phyloP scores from a whole-genome alignment of 1,139 yeast species.

The Saccharomycopsis hybrid region DNA sequence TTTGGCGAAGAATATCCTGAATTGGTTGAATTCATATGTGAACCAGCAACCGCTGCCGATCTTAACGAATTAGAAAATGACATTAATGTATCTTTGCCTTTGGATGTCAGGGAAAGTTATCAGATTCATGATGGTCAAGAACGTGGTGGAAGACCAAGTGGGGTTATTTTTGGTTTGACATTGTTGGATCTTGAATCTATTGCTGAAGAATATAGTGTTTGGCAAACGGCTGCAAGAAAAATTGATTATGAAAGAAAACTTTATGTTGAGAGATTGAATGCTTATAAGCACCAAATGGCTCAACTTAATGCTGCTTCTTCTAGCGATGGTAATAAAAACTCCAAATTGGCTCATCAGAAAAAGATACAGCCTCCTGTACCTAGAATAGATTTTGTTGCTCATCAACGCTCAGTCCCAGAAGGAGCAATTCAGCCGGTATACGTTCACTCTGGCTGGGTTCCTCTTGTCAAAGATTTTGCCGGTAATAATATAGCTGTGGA shows the following conservation, averaged over 20 bases:
- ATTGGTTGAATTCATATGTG: constrained; percentile 61
- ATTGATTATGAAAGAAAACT: constrained; percentile 40
- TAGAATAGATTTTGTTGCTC: constrained; percentile 20
- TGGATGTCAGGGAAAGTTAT: constrained; percentile 69
- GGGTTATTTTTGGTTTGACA: constrained; percentile 65
- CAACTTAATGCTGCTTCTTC: constrained; percentile 23
- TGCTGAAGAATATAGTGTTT: constrained; percentile 61
- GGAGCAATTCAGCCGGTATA: constrained; percentile 50
- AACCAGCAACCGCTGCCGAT: constrained; percentile 69
- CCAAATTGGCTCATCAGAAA: constrained; percentile 13
- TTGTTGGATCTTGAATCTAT: constrained; percentile 66
- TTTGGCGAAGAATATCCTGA: constrained; percentile 76
- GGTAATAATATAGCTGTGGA: constrained; percentile 62
- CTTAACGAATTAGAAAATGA: constrained; percentile 73
- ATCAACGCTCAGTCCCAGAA: constrained; percentile 53
- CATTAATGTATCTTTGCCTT: constrained; percentile 58
- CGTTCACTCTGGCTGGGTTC: constrained; percentile 56
- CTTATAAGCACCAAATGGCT: constrained; percentile 20
- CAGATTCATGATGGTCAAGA: constrained; percentile 80
- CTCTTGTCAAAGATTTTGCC: constrained; percentile 48
- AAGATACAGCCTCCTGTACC: constrained; percentile 20
- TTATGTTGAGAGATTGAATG: constrained; percentile 25
- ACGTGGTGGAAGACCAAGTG: constrained; percentile 68
- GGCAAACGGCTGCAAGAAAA: constrained; percentile 58
- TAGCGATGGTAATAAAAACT: not conserved